Conservation (phyloP, 306 rosid genomes). For the Cercis canadensis region DNA sequence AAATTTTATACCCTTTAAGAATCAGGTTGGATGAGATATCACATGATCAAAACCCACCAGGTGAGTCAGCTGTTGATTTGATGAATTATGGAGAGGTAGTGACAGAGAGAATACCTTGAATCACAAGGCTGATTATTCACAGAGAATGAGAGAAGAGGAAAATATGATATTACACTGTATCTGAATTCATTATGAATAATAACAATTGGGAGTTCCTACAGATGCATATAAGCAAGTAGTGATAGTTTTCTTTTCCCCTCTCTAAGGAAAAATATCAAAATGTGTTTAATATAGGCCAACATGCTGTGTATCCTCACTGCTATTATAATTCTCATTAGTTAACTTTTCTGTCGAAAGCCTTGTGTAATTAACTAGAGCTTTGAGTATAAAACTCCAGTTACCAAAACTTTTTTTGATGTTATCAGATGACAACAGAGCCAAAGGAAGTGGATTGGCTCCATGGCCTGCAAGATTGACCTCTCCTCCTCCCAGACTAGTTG, state of each 20-base stretch:
- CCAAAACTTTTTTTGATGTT: slow-evolving; percentile 42
- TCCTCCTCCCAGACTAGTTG: slow-evolving; percentile 93
- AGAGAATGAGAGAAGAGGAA: too few species aligned
- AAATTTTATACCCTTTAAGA: neutral
- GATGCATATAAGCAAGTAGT: neutral
- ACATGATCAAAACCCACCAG: neutral
- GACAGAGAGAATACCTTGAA: neutral
- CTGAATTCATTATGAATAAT: too few species aligned
- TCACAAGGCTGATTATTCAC: too few species aligned
- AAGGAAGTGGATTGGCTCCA: slow-evolving; percentile 92
- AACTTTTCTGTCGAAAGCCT: too few species aligned
- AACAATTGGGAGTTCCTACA: neutral
- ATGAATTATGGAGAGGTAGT: neutral
- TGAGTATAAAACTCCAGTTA: slow-evolving; percentile 31
- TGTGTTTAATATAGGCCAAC: neutral
- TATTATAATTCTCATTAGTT: too few species aligned
- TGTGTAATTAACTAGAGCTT: neutral
- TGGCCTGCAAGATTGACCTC: slow-evolving; percentile 92
- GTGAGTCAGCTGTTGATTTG: neutral
- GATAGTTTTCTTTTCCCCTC: too few species aligned
- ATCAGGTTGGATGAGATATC: neutral
- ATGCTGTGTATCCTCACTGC: slow-evolving; percentile 4
- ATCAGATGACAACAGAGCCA: slow-evolving; percentile 72
- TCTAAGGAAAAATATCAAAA: too few species aligned
- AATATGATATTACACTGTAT: too few species aligned